A percentile compares a stretch with the other conserved stretches of the same genome.
phyloP scores from a whole-genome alignment of 257 asterid species.

The Dorcoceras hygrometricum region DNA sequence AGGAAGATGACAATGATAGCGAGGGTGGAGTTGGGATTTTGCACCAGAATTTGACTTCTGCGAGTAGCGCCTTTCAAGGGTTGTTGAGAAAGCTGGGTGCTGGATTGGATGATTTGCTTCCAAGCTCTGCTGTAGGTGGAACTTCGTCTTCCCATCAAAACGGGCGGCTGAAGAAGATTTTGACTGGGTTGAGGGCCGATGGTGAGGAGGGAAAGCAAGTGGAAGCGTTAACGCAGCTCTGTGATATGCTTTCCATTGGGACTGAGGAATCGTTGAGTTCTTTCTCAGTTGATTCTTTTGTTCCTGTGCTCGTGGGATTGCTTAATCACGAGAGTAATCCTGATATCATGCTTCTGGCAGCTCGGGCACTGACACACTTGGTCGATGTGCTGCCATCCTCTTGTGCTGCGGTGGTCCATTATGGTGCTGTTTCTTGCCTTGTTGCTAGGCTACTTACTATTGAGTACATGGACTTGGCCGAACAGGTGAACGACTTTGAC shows the following conservation, averaged over 20 bases:
- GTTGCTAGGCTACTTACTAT: slow-evolving; percentile 91
- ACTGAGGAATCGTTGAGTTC: slow-evolving; percentile 94
- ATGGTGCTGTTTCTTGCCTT: slow-evolving; percentile 92
- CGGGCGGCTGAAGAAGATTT: slow-evolving; percentile 84
- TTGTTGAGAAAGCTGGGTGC: slow-evolving; percentile 86
- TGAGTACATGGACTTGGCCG: slow-evolving; percentile 99
- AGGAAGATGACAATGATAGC: slow-evolving; percentile 76
- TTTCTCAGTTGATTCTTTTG: slow-evolving; percentile 92
- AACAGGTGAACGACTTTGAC: slow-evolving; percentile 61
- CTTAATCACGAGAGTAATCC: slow-evolving; percentile 90
- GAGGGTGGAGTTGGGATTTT: slow-evolving; percentile 85
- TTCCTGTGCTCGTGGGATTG: slow-evolving; percentile 92
- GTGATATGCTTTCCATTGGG: slow-evolving; percentile 92
- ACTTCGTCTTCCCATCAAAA: slow-evolving; percentile 85
- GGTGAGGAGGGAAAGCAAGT: slow-evolving; percentile 98
- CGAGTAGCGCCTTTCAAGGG: slow-evolving; percentile 95
- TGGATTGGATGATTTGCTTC: slow-evolving; percentile 93
- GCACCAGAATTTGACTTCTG: slow-evolving; percentile 87
- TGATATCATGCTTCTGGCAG: slow-evolving; percentile 96
- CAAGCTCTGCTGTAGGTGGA: slow-evolving; percentile 79
- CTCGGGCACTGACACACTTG: slow-evolving; percentile 96
- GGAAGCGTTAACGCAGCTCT: slow-evolving; percentile 90
- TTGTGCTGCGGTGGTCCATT: slow-evolving; percentile 96
- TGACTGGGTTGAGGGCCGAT: slow-evolving; percentile 89
- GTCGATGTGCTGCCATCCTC: slow-evolving; percentile 97